These are phyloP conservation scores for Malus fusca DNA, from an alignment of 306 rosid genomes.

Conservation along the genomic window DNA sequence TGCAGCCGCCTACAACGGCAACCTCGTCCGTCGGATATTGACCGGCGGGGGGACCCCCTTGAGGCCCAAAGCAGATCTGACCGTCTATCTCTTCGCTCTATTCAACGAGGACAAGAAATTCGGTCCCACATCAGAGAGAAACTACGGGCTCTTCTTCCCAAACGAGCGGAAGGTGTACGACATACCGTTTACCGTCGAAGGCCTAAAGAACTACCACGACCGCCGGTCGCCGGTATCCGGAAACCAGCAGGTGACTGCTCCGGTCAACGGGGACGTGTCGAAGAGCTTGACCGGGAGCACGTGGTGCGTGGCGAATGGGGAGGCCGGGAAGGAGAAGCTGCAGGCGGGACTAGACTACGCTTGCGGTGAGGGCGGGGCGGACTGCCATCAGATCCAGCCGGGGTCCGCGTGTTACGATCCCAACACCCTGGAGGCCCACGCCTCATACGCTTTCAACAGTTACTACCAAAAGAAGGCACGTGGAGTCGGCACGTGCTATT, in stretches of 20 bases:
- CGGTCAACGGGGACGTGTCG: constrained; percentile 43
- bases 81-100: constrained; percentile 82
- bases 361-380: constrained; percentile 94
- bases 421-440: constrained; percentile 62
- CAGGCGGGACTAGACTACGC: constrained; percentile 79
- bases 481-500: constrained; percentile 70
- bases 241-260: neutral
- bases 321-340: constrained; percentile 49
- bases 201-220: constrained; percentile 37
- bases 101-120: constrained; percentile 73
- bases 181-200: constrained; percentile 62
- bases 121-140: constrained; percentile 84
- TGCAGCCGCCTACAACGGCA: constrained; percentile 88
- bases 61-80: constrained; percentile 72
- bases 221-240: constrained; percentile 26
- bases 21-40: constrained; percentile 73
- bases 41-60: constrained; percentile 68
- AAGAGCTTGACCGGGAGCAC: constrained; percentile 60
- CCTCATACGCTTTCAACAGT: constrained; percentile 85
- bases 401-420: constrained; percentile 82
- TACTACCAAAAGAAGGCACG: constrained; percentile 80
- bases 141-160: constrained; percentile 82
- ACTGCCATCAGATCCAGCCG: constrained; percentile 68
- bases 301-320: constrained; percentile 92
- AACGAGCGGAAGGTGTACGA: constrained; percentile 55